Evolutionary conservation across 179 eudicot species (phyloP), one percentile per base, ranked within the genome.

Genomic region (Beta macrorhiza): DNA sequence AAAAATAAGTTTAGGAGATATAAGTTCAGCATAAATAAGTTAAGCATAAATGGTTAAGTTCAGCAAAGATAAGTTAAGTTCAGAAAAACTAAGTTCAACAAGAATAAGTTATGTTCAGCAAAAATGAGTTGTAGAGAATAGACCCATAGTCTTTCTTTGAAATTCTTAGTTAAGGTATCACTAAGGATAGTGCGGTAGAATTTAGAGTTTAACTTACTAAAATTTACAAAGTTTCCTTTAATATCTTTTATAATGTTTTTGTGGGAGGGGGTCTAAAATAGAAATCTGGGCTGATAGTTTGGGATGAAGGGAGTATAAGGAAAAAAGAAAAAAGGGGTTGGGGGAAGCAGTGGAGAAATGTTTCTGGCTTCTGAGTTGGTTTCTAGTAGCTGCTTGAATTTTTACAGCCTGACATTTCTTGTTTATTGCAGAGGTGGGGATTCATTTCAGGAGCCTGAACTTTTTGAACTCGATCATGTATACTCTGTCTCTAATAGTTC

Each of bases 381-480:
- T 65, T 53, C 52, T 2, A 5, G 45, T 19, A 12, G 42, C 74
- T 25, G 37, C 58, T 11, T 51, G 53, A 51, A 5, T 12, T 32
- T 16, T 14, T 37, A 75, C 78, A 55, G 17, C 15, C 52, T 75
- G 65, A 61, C 72, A 45, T 52, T 78, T 44, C 72, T 7, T 68
- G 17, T 63, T 59, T 51, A 49, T 78, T 84, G 81, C 91, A 91
- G 98, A 80, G 83, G 79, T 69, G 81, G 86, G 86, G 89, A 87
- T 84, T 85, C 89, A 63, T 91, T 89, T 85, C 91, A 90, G 87
- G 97, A 87, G 87, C 99, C 97, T 63, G 98, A 96, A 78, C 84
- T 92, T 70, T 96, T 90, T 82, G 99, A 91, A 57, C 94, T 96
- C 79, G 99, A 96, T 83, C 99, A 94, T 84, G 81, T 94, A 71